Percentiles rank a stretch among this genome's conserved stretches.
Conservation (phyloP, 2,329 filamentous ascomycete species). For the Colletotrichum caudatum region DNA sequence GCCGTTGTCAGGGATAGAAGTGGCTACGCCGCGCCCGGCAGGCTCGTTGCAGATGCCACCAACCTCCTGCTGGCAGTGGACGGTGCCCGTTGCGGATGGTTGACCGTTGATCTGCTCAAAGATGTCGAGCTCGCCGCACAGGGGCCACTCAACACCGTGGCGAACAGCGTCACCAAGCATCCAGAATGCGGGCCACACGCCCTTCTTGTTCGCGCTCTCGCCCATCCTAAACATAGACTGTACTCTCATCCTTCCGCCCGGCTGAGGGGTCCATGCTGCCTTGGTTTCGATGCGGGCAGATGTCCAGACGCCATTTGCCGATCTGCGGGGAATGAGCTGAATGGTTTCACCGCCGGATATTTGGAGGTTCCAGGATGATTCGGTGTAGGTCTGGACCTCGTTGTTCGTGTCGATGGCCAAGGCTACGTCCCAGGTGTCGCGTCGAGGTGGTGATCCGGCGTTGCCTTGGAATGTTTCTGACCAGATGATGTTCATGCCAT, state of each 20-base stretch:
- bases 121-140: slow-evolving; percentile 68
- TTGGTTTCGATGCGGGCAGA: slow-evolving; percentile 67
- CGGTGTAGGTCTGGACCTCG: slow-evolving; percentile 64
- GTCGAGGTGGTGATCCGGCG: slow-evolving; percentile 53
- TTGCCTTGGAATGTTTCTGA: slow-evolving; percentile 59
- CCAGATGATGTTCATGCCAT: slow-evolving; percentile 59
- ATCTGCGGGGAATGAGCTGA: slow-evolving; percentile 62
- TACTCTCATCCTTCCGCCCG: slow-evolving; percentile 60
- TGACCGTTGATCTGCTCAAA: slow-evolving; percentile 67
- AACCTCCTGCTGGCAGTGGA: slow-evolving; percentile 60
- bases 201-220: slow-evolving; percentile 59
- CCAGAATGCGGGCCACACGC: slow-evolving; percentile 72
- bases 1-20: slow-evolving; percentile 52
- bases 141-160: slow-evolving; percentile 63
- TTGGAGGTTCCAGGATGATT: slow-evolving; percentile 61
- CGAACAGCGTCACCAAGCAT: slow-evolving; percentile 64
- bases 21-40: slow-evolving; percentile 53
- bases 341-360: slow-evolving; percentile 63
- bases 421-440: slow-evolving; percentile 58
- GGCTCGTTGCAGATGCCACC: slow-evolving; percentile 67
- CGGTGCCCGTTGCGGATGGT: slow-evolving; percentile 59
- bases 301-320: slow-evolving; percentile 59
- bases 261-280: slow-evolving; percentile 58
- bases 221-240: slow-evolving; percentile 63
- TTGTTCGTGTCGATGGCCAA: slow-evolving; percentile 61